Percentiles rank a stretch among this genome's conserved stretches.
phyloP scores from a whole-genome alignment of 2,329 filamentous ascomycete species.

The Aspergillus neotritici region DNA sequence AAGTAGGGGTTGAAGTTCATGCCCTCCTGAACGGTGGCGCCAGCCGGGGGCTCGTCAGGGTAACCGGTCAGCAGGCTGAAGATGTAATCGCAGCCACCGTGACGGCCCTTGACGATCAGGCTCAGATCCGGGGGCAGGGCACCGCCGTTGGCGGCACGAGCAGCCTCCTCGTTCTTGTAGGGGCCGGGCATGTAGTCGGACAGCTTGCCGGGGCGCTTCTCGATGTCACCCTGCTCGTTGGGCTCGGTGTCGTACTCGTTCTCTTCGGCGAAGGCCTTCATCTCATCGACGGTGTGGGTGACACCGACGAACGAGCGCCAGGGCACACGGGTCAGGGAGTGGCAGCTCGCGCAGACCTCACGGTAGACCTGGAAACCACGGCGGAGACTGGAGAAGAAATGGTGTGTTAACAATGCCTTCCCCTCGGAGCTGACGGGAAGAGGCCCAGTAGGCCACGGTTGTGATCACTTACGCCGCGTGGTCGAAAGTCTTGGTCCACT shows the following conservation, averaged over 20 bases:
- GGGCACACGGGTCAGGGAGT: conserved; percentile 89
- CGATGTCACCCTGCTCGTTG: conserved; percentile 95
- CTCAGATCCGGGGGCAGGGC: conserved; percentile 95
- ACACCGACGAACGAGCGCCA: conserved; percentile 88
- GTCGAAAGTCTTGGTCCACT: conserved; percentile 93
- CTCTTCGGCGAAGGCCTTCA: conserved; percentile 94
- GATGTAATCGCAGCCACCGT: conserved; percentile 98
- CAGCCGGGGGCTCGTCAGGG: conserved; percentile 90
- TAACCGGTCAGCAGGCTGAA: conserved; percentile 96
- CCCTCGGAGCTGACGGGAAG: conserved; percentile 7
- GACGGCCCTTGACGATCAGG: conserved; percentile 94
- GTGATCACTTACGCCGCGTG: conserved; percentile 74
- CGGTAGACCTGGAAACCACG: conserved; percentile 99
- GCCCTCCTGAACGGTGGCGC: conserved; percentile 75
- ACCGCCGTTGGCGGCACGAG: conserved; percentile 96
- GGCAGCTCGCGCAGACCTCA: conserved; percentile 96
- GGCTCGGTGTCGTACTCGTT: conserved; percentile 98
- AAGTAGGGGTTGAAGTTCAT: conserved; percentile 99
- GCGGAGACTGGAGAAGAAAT: conserved; percentile 63
- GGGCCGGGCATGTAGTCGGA: conserved; percentile 92
- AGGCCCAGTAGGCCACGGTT: conserved; percentile 5
- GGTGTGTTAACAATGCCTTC: conserved; percentile 12
- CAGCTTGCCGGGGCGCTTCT: conserved; percentile 97
- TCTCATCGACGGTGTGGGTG: conserved; percentile 93
- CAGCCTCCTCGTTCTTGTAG: conserved; percentile 99